Evolutionary conservation across 2,329 filamentous ascomycete genomes (phyloP).

Genomic region (Ascochyta viciae-villosae): DNA sequence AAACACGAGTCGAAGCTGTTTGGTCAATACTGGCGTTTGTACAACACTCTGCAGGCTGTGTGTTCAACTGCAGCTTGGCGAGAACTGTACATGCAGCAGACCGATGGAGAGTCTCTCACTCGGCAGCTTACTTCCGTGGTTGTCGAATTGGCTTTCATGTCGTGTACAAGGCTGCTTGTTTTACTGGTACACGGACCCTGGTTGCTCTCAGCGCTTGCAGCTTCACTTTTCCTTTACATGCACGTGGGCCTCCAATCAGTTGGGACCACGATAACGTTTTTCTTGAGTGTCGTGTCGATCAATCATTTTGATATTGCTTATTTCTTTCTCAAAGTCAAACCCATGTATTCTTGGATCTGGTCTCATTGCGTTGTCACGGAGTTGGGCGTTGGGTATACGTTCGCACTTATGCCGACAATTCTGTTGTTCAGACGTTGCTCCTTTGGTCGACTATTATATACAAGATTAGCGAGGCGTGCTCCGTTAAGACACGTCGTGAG

Average conservation of each 20-base stretch:
- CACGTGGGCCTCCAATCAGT: neutral
- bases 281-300: neutral
- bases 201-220: neutral
- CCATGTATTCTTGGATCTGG: too few relatives aligned
- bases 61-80: neutral
- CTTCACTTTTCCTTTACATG: slow-evolving; percentile 7
- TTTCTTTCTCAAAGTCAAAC: neutral
- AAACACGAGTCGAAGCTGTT: neutral
- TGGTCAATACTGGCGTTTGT: neutral
- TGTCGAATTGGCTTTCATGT: too few relatives aligned
- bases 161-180: neutral
- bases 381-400: slow-evolving; percentile 10
- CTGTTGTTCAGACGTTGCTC: neutral
- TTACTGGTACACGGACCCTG: neutral
- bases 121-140: too few relatives aligned
- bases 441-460: too few relatives aligned
- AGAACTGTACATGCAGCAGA: neutral
- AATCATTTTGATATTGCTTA: neutral
- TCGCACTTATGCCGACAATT: neutral
- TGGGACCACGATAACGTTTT: neutral
- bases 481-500: neutral
- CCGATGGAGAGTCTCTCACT: neutral
- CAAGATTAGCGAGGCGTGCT: too few relatives aligned
- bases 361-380: neutral
- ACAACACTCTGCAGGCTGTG: neutral